These are phyloP conservation scores for Metschnikowia lachancei DNA, from an alignment of 805 yeast species.

Conservation along the genomic window DNA sequence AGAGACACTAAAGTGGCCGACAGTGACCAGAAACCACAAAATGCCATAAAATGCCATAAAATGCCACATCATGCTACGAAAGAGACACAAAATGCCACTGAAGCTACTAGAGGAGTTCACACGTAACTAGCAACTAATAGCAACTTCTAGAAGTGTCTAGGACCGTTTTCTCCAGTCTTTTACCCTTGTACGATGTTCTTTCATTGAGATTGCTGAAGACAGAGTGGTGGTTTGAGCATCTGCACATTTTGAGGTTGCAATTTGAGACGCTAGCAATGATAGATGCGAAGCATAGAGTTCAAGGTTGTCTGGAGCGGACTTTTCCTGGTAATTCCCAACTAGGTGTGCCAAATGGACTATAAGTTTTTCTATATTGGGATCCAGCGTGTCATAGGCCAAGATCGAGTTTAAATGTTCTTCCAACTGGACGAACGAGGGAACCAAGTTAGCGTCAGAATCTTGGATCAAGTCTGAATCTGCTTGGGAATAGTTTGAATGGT, in stretches of 20 bases:
- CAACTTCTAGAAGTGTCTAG: not conserved
- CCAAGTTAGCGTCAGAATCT: conserved; percentile 14
- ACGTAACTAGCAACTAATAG: no score
- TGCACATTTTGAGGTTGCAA: conserved; percentile 19
- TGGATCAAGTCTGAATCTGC: conserved; percentile 11
- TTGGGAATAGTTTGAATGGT: conserved; percentile 26
- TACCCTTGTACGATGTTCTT: not conserved
- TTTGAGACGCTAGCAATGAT: conserved; percentile 31
- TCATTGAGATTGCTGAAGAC: conserved; percentile 8
- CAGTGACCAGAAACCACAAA: no score
- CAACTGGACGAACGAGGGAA: conserved; percentile 23
- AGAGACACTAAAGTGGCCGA: no score
- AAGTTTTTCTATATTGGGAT: conserved; percentile 11
- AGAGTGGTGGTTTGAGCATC: conserved; percentile 12
- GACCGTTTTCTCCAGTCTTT: not conserved
- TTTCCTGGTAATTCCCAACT: conserved; percentile 17
- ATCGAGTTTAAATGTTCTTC: conserved; percentile 23
- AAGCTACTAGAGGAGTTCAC: no score
- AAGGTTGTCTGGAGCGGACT: conserved; percentile 7
- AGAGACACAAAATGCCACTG: no score
- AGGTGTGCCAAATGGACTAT: conserved; percentile 31
- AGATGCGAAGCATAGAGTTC: conserved; percentile 28
- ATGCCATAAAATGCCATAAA: no score
- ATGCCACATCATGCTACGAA: no score
- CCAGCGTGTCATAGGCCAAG: conserved; percentile 12